phyloP scores from a whole-genome alignment of 2,329 filamentous ascomycete genomes.

The Salinomyces thailandicus region DNA sequence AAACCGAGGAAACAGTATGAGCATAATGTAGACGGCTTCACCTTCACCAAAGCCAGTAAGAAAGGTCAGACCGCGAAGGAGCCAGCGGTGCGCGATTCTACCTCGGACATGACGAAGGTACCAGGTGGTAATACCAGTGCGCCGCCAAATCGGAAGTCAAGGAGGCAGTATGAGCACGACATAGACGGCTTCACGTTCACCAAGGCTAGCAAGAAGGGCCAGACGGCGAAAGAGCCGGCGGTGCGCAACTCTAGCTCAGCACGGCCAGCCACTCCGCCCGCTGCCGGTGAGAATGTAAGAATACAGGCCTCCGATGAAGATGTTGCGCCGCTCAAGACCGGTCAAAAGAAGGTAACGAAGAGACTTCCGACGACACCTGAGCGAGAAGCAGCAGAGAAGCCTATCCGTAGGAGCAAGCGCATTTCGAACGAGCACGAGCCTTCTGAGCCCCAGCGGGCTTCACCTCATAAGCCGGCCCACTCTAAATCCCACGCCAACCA shows the following conservation, averaged over 20 bases:
- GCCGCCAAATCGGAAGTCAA: too few species aligned
- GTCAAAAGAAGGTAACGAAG: constrained; percentile 25
- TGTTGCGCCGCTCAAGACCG: constrained; percentile 16
- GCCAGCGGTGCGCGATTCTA: constrained; percentile 14
- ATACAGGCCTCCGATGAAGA: constrained; percentile 3
- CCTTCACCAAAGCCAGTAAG: constrained; percentile 34
- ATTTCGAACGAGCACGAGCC: constrained; percentile 34
- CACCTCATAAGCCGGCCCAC: constrained; percentile 16
- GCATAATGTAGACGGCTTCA: constrained; percentile 39
- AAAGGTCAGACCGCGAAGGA: constrained; percentile 24
- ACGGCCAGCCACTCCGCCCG: not conserved
- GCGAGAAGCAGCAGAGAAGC: constrained; percentile 20
- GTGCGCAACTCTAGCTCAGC: constrained; percentile 10
- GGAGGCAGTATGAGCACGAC: constrained; percentile 31
- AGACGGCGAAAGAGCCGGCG: constrained; percentile 24
- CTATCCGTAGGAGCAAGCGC: constrained; percentile 34
- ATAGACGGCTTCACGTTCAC: constrained; percentile 41
- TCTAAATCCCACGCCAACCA: constrained; percentile 18
- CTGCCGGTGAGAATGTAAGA: not conserved
- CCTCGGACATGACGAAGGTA: constrained; percentile 6
- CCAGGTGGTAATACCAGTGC: constrained; percentile 17
- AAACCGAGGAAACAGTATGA: constrained; percentile 25
- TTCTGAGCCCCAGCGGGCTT: constrained; percentile 16
- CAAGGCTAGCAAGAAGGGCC: constrained; percentile 28
- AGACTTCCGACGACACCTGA: constrained; percentile 25